These are phyloP conservation scores for Citrus maxima DNA, from an alignment of 345 rosid genomes.

Conservation along the genomic window DNA sequence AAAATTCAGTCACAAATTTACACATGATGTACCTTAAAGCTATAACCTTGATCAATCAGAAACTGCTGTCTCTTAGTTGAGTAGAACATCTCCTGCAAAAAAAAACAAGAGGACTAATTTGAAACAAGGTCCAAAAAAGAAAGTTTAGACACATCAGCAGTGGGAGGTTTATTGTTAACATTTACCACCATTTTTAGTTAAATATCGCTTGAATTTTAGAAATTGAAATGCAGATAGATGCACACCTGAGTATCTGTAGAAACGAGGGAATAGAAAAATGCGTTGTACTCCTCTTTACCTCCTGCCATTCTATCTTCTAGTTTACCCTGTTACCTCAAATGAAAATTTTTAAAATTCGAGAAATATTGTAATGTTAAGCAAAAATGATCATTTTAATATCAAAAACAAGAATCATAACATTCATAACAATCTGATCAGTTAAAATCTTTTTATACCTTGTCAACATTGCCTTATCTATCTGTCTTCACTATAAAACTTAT, in stretches of 20 bases:
- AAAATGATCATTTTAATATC: neutral
- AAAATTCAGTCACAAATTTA: neutral
- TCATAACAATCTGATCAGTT: neutral
- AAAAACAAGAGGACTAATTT: neutral
- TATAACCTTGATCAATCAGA: constrained; percentile 92
- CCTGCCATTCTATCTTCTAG: constrained; percentile 97
- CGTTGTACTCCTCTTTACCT: constrained; percentile 97
- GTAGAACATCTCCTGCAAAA: constrained; percentile 81
- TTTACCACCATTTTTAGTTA: neutral
- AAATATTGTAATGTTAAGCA: neutral
- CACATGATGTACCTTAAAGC: constrained; percentile 60
- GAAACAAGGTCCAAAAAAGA: neutral
- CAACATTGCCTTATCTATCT: neutral
- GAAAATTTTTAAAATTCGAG: neutral
- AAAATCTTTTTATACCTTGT: neutral
- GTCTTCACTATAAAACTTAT: neutral
- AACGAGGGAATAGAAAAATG: constrained; percentile 94
- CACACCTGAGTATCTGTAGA: constrained; percentile 93
- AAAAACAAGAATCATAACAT: neutral
- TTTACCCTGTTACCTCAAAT: constrained; percentile 57
- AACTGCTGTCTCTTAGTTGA: constrained; percentile 95
- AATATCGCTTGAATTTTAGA: neutral
- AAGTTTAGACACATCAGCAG: neutral
- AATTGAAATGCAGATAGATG: neutral
- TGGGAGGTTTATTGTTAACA: neutral